Conservation (phyloP, 108 stramenopile species). For the Bacterosira constricta region DNA sequence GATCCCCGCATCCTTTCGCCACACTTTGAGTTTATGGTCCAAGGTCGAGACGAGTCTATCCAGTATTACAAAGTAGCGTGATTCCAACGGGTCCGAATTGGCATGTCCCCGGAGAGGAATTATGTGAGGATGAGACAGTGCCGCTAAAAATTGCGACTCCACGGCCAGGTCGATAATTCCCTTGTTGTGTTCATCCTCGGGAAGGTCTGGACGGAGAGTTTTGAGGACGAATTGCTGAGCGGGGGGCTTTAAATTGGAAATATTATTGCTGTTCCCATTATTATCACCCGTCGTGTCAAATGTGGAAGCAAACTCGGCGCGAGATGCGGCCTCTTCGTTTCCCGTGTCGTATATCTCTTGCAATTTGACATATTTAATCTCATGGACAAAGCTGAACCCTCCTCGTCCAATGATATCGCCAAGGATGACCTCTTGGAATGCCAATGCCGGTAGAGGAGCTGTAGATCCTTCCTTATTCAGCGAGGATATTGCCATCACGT, state of each 20-base stretch:
- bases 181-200: slow-evolving; percentile 83
- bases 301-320: slow-evolving; percentile 55
- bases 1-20: slow-evolving; percentile 70
- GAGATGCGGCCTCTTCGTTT: slow-evolving; percentile 49
- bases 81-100: slow-evolving; percentile 83
- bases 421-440: slow-evolving; percentile 60
- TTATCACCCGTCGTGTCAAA: slow-evolving; percentile 38
- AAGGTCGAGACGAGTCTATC: slow-evolving; percentile 74
- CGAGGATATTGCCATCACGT: slow-evolving; percentile 8
- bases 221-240: slow-evolving; percentile 68
- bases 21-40: slow-evolving; percentile 73
- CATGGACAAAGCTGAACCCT: slow-evolving; percentile 75
- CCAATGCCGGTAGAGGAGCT: slow-evolving; percentile 29
- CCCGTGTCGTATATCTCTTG: slow-evolving; percentile 77
- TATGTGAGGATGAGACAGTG: slow-evolving; percentile 76
- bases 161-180: slow-evolving; percentile 88
- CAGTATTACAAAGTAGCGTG: slow-evolving; percentile 80
- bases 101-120: slow-evolving; percentile 77
- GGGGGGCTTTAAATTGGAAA: neutral
- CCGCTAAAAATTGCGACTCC: slow-evolving; percentile 76
- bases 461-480: neutral
- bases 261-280: slow-evolving; percentile 1
- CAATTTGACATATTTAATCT: slow-evolving; percentile 63
- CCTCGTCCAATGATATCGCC: slow-evolving; percentile 77
- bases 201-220: slow-evolving; percentile 76